Base-by-base conservation (phyloP, 2,329 filamentous ascomycete genomes). In the Sordariomycetes sp. region DNA sequence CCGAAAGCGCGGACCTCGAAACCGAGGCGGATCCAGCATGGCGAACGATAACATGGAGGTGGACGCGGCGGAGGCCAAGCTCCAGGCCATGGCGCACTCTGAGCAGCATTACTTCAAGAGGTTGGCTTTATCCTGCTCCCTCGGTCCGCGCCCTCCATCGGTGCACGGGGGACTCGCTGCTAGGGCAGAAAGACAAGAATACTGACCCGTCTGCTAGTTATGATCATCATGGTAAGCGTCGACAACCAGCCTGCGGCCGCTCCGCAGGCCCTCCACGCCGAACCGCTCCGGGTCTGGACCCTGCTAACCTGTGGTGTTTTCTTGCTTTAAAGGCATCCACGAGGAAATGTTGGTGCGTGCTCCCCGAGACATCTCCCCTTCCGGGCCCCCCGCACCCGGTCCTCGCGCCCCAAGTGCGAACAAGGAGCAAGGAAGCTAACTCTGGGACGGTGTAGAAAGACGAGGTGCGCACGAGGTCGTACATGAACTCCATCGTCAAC, bases 51-150 rank as follows among this genome's bases (percentile, higher is more conserved):
- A 75, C 60, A 82, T 80, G 78, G 80, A 82, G 52, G 74, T 83
- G 59, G 80, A 81, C 67, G 69, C 74, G 62, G 81, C 80, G 54
- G 81, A 85, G 74, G 70, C 79, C 69, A 76, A 77, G 72, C 79
- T 88, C 72, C 84, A 85, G 69, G 71, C 76, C 65, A 85, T 96
- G 81, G 87, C 89, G 70, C 91, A 96, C 76, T 94, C 91, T 62
- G 94, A 99, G 79, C 90, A 95, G 73, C 94, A 97, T 74, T 99
- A 97, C 79, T 97, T 97, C 78, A 97, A 96, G 77, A 96, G 90
- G 91, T 95, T 60, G 61, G 65, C 70, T 59, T 48, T 15, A 15
- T 22, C n/a, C 28, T 32, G 28, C 4, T 50, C 35, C 28, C 36
- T 17, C 17, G 39, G n/a, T 17, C 39, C 39, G 39, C 39, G 39